Evolutionary conservation across 805 yeast species (phyloP).

Genomic region (Diddensiella transvaalensis): DNA sequence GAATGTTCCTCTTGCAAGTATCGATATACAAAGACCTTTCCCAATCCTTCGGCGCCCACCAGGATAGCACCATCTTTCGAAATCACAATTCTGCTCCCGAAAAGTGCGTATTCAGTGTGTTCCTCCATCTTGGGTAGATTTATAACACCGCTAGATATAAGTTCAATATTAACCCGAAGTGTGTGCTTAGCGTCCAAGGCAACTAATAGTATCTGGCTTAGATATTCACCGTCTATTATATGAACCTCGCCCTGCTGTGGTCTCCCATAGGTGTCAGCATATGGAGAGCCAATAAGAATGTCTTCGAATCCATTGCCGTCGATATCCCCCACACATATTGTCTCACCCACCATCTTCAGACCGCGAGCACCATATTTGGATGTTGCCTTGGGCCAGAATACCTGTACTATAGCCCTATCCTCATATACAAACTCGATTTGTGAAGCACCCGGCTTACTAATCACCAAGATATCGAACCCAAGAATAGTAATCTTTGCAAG

Average conservation of each 20-base stretch:
- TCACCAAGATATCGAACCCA: conserved; percentile 38
- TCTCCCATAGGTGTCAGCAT: conserved; percentile 33
- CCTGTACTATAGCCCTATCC: conserved; percentile 27
- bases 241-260: conserved; percentile 39
- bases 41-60: conserved; percentile 40
- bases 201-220: conserved; percentile 19
- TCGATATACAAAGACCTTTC: conserved; percentile 33
- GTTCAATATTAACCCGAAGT: conserved; percentile 15
- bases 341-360: conserved; percentile 41
- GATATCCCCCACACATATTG: conserved; percentile 34
- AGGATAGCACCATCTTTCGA: conserved; percentile 23
- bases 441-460: conserved; percentile 53
- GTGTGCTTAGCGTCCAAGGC: conserved; percentile 11
- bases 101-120: conserved; percentile 37
- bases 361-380: conserved; percentile 40
- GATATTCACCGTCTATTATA: conserved; percentile 32
- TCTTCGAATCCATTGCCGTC: conserved; percentile 41
- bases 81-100: conserved; percentile 38
- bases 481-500: conserved; percentile 32
- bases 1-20: conserved; percentile 29
- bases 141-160: conserved; percentile 9
- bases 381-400: conserved; percentile 28
- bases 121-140: conserved; percentile 8
- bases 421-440: conserved; percentile 38
- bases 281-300: conserved; percentile 45